Evolutionary conservation across 2,329 filamentous ascomycete species (phyloP).

Genomic region (Aspergillus amoenus): DNA sequence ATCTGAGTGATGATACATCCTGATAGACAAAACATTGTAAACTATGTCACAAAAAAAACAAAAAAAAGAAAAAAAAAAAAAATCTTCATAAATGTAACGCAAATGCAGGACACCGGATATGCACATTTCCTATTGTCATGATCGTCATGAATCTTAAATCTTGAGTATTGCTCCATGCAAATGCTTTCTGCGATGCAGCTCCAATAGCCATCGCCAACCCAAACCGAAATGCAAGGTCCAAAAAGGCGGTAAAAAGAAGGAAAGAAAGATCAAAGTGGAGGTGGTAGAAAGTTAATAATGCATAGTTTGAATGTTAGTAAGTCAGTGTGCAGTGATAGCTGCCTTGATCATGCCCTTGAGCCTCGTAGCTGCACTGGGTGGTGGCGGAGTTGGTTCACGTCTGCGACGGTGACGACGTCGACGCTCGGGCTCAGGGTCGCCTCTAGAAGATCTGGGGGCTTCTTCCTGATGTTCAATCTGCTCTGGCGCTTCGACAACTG

Average conservation of each 20-base stretch:
- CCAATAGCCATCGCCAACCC: background rate
- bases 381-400: constrained; percentile 29
- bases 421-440: constrained; percentile 18
- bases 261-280: background rate
- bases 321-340: constrained; percentile 30
- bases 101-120: constrained; percentile 4
- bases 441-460: constrained; percentile 13
- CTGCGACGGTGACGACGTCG: constrained; percentile 28
- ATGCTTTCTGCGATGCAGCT: constrained; percentile 1
- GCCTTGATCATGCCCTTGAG: constrained; percentile 32
- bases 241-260: background rate
- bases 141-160: background rate
- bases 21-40: background rate
- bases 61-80: background rate
- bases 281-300: constrained; percentile 5
- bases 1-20: background rate
- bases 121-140: background rate
- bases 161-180: constrained; percentile 4
- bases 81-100: background rate
- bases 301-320: constrained; percentile 4
- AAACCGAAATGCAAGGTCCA: background rate
- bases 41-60: background rate
- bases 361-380: constrained; percentile 27
- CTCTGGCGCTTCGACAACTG: constrained; percentile 22
- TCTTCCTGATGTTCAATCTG: constrained; percentile 1